Evolutionary conservation across 306 rosid species (phyloP).

Genomic region (Ormosia semicastrata): DNA sequence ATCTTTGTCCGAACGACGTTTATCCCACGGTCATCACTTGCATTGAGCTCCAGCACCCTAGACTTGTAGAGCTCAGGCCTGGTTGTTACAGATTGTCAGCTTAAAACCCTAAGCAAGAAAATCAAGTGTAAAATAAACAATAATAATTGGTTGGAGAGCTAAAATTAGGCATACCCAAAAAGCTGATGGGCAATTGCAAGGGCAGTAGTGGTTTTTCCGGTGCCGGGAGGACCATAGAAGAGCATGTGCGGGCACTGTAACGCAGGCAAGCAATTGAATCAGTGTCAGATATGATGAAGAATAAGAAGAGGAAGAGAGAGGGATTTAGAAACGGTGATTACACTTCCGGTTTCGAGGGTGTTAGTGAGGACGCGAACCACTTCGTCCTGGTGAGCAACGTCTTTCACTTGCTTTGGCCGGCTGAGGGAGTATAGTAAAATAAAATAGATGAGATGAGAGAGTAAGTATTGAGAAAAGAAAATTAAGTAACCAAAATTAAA

Average conservation of each 20-base stretch:
- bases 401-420: constrained; percentile 91
- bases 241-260: constrained; percentile 92
- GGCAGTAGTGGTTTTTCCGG: constrained; percentile 94
- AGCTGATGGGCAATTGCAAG: constrained; percentile 91
- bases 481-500: background rate
- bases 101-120: background rate
- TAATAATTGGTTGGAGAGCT: background rate
- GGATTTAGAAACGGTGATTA: background rate
- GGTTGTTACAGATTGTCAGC: background rate
- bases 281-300: background rate
- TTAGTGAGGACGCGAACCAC: constrained; percentile 90
- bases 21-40: constrained; percentile 97
- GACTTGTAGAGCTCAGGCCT: constrained; percentile 90
- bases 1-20: constrained; percentile 94
- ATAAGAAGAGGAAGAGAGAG: background rate
- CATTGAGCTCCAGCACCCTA: constrained; percentile 94
- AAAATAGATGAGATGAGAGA: too few relatives aligned
- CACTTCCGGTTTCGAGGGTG: constrained; percentile 83
- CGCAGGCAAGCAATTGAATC: background rate
- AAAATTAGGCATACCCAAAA: constrained; percentile 47
- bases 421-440: constrained; percentile 25
- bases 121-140: background rate
- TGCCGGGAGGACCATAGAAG: constrained; percentile 94
- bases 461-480: background rate
- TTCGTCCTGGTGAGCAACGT: constrained; percentile 94